phyloP scores from a whole-genome alignment of 352 stramenopile species.

The Globisporangium nodosum region DNA sequence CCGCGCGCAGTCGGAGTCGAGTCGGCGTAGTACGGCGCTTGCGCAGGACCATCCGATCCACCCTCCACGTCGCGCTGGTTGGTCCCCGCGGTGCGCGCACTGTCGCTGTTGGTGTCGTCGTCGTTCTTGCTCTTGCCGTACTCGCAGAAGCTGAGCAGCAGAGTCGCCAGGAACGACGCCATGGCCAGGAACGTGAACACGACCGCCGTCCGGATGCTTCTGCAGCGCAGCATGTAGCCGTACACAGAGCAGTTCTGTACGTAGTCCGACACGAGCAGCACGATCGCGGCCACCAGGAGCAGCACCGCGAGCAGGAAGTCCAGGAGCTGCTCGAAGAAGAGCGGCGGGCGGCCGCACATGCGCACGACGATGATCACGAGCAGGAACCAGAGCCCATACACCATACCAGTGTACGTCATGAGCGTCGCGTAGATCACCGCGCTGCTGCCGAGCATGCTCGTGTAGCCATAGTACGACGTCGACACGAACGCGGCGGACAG shows the following conservation, averaged over 20 bases:
- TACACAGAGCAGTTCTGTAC: conserved; percentile 58
- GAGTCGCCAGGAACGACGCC: conserved; percentile 36
- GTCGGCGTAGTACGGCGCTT: conserved; percentile 6
- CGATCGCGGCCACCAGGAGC: conserved; percentile 57
- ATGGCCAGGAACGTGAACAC: conserved; percentile 68
- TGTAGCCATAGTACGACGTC: conserved; percentile 62
- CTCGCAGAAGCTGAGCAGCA: conserved; percentile 52
- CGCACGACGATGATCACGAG: conserved; percentile 35
- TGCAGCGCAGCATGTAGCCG: conserved; percentile 65
- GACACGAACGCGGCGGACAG: conserved; percentile 56
- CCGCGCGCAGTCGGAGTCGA: conserved; percentile 9
- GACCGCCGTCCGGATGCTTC: conserved; percentile 36
- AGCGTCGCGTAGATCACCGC: conserved; percentile 49
- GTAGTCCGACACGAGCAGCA: conserved; percentile 65
- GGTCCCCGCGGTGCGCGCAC: conserved; percentile 15
- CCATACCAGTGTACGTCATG: conserved; percentile 60
- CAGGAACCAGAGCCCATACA: conserved; percentile 53
- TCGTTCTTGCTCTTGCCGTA: conserved; percentile 15
- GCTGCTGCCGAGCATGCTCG: conserved; percentile 62
- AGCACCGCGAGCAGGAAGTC: conserved; percentile 50
- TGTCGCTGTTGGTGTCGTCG: conserved; percentile 3
- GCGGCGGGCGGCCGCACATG: conserved; percentile 33
- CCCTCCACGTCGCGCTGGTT: conserved; percentile 8
- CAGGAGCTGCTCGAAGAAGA: conserved; percentile 40
- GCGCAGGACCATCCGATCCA: conserved; percentile 5